Conservation (phyloP, 2,329 filamentous ascomycete species). For the Bipolaris cookei region DNA sequence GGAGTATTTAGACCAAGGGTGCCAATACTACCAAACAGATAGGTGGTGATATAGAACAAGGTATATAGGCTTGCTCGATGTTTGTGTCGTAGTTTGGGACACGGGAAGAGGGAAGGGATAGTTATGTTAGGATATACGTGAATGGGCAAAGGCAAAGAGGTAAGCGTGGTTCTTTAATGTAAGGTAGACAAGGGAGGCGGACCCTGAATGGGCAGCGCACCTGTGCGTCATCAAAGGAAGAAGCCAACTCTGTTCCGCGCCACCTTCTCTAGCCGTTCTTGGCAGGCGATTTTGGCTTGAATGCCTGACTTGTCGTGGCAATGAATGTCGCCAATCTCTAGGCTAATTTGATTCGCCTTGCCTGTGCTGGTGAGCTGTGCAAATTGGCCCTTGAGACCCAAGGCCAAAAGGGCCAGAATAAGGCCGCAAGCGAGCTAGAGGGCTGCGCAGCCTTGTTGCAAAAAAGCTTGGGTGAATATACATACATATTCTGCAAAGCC, state of each 20-base stretch:
- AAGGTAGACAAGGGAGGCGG: not conserved
- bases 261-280: not conserved
- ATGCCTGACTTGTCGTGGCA: not conserved
- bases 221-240: constrained; percentile 24
- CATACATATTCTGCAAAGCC: no score
- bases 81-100: constrained; percentile 13
- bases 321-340: constrained; percentile 3
- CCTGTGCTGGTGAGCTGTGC: constrained; percentile 5
- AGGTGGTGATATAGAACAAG: not conserved
- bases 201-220: constrained; percentile 3
- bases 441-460: not conserved
- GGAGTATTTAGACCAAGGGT: not conserved
- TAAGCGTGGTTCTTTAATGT: constrained; percentile 19
- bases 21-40: not conserved
- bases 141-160: constrained; percentile 1
- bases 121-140: not conserved
- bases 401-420: constrained; percentile 3
- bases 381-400: not conserved
- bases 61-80: constrained; percentile 2
- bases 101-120: not conserved
- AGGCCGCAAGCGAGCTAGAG: constrained; percentile 11
- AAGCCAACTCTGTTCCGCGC: constrained; percentile 6
- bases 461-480: not conserved
- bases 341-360: constrained; percentile 1
- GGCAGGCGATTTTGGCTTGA: constrained; percentile 1